phyloP scores from a whole-genome alignment of 2,329 filamentous ascomycete species.

The Talaromyces sp. region DNA sequence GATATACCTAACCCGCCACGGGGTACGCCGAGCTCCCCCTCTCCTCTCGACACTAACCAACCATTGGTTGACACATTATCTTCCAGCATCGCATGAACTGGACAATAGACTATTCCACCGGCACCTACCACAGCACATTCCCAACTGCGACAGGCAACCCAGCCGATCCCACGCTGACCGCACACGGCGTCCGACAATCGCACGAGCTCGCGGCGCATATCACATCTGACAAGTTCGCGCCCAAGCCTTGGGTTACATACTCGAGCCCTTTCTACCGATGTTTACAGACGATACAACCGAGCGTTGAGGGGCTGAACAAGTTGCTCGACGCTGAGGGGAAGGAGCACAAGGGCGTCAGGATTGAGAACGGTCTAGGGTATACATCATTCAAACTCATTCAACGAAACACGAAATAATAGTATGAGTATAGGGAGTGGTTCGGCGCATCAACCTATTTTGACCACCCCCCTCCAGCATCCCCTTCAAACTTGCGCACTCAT shows the following conservation, averaged over 20 bases:
- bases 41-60: background rate
- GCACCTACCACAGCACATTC: conserved; percentile 67
- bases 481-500: conserved; percentile 55
- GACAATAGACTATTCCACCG: conserved; percentile 74
- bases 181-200: conserved; percentile 79
- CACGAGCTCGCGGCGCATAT: conserved; percentile 59
- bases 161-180: conserved; percentile 79
- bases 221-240: conserved; percentile 23
- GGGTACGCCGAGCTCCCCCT: conserved; percentile 48
- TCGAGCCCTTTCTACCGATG: conserved; percentile 83
- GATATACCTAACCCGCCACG: conserved; percentile 70
- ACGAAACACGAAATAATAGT: too few relatives aligned
- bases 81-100: conserved; percentile 81
- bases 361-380: conserved; percentile 51
- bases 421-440: conserved; percentile 71
- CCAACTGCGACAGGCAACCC: conserved; percentile 81
- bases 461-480: conserved; percentile 70
- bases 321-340: background rate
- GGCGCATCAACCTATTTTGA: conserved; percentile 72
- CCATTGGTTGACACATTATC: background rate
- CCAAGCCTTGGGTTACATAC: conserved; percentile 56
- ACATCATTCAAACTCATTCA: too few relatives aligned
- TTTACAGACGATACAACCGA: conserved; percentile 73
- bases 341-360: conserved; percentile 36
- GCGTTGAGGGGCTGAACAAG: conserved; percentile 34